These are phyloP conservation scores for Piper longum DNA, from an alignment of 164 flowering plant species.

Conservation along the genomic window DNA sequence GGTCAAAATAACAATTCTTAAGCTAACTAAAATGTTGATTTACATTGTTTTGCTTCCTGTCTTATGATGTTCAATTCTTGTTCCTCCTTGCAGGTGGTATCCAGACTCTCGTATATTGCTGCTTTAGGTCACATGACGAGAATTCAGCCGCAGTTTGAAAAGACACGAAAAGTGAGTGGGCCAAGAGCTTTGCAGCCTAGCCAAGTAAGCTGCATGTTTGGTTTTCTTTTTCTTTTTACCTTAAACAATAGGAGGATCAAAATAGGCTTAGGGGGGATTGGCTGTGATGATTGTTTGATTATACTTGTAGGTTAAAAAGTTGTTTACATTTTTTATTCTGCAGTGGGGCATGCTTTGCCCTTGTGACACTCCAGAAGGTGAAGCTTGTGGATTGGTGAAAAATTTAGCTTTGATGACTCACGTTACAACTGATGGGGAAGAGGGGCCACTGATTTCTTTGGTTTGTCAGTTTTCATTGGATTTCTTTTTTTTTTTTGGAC, in stretches of 20 bases:
- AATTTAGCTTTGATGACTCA: constrained; percentile 96
- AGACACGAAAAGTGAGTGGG: constrained; percentile 96
- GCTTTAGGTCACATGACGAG: constrained; percentile 74
- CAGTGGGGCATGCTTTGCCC: constrained; percentile 99
- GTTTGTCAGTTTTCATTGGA: constrained; percentile 16
- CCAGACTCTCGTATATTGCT: constrained; percentile 75
- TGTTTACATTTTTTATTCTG: no score
- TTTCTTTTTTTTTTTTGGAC: no score
- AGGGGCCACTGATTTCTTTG: constrained; percentile 61
- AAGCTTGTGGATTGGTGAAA: constrained; percentile 92
- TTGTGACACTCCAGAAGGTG: constrained; percentile 99
- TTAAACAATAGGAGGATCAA: no score
- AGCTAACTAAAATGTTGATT: no score
- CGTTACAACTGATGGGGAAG: constrained; percentile 94
- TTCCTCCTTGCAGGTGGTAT: constrained; percentile 37
- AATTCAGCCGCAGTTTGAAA: constrained; percentile 84
- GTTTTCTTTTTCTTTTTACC: neutral
- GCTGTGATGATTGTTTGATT: no score
- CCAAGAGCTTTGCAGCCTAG: constrained; percentile 99
- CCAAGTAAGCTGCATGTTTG: constrained; percentile 38
- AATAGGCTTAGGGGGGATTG: no score
- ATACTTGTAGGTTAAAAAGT: no score
- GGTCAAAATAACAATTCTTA: no score
- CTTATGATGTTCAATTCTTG: no score
- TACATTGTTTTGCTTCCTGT: no score